Conservation (phyloP, 305 asterid genomes). For the Ajuga reptans region DNA sequence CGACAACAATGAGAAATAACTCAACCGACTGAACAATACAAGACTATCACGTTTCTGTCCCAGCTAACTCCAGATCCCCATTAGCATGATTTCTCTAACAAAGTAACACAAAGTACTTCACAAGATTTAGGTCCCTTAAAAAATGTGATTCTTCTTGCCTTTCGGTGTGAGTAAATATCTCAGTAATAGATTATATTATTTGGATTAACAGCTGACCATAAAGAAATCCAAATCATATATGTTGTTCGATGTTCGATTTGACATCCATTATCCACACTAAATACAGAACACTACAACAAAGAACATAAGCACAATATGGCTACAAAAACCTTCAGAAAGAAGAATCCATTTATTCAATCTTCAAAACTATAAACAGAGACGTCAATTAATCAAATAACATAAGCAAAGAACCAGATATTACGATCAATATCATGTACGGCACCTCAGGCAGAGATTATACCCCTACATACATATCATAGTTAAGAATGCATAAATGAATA, state of each 20-base stretch:
- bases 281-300: not conserved
- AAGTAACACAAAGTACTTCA: not conserved
- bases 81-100: not conserved
- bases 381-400: conserved; percentile 12
- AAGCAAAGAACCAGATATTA: conserved; percentile 1
- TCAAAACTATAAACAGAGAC: not conserved
- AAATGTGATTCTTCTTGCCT: not conserved
- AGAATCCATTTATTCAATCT: not conserved
- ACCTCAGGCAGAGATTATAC: conserved; percentile 4
- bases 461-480: not conserved
- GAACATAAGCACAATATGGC: not conserved
- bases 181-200: not conserved
- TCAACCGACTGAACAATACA: conserved; percentile 5
- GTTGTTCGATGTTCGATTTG: not conserved
- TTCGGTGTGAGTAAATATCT: not conserved
- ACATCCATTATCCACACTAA: not conserved
- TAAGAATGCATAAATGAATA: not conserved
- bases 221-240: not conserved
- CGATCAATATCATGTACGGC: not conserved
- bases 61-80: not conserved
- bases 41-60: conserved; percentile 3
- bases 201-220: not conserved
- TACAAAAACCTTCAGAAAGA: conserved; percentile 1
- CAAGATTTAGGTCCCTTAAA: not conserved
- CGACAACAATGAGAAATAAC: conserved; percentile 11